Conservation (phyloP, 352 stramenopile species). For the Phytophthora cryptogea region DNA sequence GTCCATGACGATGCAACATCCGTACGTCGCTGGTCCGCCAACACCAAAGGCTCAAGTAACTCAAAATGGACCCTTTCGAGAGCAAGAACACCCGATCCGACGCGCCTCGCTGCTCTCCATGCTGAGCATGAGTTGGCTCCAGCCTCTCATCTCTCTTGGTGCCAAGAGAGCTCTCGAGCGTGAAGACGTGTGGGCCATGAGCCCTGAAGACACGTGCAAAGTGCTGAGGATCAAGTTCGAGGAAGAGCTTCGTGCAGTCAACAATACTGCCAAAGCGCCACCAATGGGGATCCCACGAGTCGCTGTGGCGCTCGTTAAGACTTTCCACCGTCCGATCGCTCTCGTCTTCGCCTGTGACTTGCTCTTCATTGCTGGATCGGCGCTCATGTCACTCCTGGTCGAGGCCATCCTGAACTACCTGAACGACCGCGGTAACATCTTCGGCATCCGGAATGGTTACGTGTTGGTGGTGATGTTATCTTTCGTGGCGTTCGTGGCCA, state of each 20-base stretch:
- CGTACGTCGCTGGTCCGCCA: conserved; percentile 13
- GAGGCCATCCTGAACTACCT: conserved; percentile 32
- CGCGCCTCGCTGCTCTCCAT: conserved; percentile 34
- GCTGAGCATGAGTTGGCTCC: conserved; percentile 35
- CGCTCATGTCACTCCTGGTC: conserved; percentile 25
- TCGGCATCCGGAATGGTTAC: conserved; percentile 28
- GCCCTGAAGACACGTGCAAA: conserved; percentile 30
- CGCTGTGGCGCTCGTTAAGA: conserved; percentile 23
- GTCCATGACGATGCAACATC: conserved; percentile 7
- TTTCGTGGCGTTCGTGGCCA: conserved; percentile 37
- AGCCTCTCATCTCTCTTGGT: conserved; percentile 44
- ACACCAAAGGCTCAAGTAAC: conserved; percentile 15
- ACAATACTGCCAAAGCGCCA: not conserved
- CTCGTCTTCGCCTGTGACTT: conserved; percentile 27
- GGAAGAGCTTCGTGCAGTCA: conserved; percentile 18
- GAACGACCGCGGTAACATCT: conserved; percentile 28
- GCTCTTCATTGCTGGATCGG: conserved; percentile 25
- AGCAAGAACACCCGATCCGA: conserved; percentile 32
- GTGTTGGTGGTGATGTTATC: conserved; percentile 26
- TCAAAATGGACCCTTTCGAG: conserved; percentile 20
- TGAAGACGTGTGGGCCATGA: conserved; percentile 37
- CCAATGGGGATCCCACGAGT: conserved; percentile 24
- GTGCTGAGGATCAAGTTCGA: conserved; percentile 23
- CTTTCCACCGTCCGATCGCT: conserved; percentile 18
- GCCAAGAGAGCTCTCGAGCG: conserved; percentile 29